A percentile compares a stretch with the other conserved stretches of the same genome.
These are phyloP conservation scores for Claviceps spartinae DNA, from an alignment of 2,329 filamentous ascomycete species.

Conservation along the genomic window DNA sequence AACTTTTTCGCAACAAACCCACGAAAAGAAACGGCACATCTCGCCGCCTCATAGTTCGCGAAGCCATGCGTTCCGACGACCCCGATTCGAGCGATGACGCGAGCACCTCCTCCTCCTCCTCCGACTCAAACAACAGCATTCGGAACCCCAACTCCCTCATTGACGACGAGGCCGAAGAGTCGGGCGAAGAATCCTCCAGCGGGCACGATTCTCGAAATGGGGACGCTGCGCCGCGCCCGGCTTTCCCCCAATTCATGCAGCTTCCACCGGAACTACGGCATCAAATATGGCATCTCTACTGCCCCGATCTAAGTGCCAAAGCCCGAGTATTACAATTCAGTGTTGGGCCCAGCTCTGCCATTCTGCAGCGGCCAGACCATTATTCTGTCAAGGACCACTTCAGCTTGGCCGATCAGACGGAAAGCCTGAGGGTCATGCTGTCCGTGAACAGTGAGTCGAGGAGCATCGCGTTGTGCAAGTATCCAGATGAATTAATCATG, in stretches of 20 bases:
- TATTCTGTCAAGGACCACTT: slow-evolving; percentile 11
- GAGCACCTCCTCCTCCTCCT: not conserved
- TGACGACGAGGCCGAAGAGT: slow-evolving; percentile 8
- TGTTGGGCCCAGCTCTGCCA: slow-evolving; percentile 1
- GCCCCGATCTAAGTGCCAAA: slow-evolving; percentile 13
- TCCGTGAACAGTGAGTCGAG: slow-evolving; percentile 24
- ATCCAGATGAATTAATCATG: slow-evolving; percentile 20
- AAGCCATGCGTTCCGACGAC: not conserved
- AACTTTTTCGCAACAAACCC: no score
- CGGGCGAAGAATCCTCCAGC: not conserved
- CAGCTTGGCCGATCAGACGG: slow-evolving; percentile 16
- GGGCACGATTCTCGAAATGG: not conserved
- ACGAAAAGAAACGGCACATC: not conserved
- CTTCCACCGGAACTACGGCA: slow-evolving; percentile 22
- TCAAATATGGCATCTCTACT: slow-evolving; percentile 21
- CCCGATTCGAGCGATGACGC: not conserved
- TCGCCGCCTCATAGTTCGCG: not conserved
- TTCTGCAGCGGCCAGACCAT: slow-evolving; percentile 5
- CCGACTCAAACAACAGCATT: slow-evolving; percentile 1
- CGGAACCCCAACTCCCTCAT: slow-evolving; percentile 1
- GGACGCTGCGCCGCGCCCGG: not conserved
- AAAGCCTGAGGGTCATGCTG: slow-evolving; percentile 16
- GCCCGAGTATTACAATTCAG: slow-evolving; percentile 12
- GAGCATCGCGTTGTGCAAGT: slow-evolving; percentile 15
- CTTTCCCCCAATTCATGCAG: slow-evolving; percentile 13